Evolutionary conservation across 2,329 filamentous ascomycete genomes (phyloP), one percentile per base, ranked within the genome.

Genomic region (Fusarium subtropicale): DNA sequence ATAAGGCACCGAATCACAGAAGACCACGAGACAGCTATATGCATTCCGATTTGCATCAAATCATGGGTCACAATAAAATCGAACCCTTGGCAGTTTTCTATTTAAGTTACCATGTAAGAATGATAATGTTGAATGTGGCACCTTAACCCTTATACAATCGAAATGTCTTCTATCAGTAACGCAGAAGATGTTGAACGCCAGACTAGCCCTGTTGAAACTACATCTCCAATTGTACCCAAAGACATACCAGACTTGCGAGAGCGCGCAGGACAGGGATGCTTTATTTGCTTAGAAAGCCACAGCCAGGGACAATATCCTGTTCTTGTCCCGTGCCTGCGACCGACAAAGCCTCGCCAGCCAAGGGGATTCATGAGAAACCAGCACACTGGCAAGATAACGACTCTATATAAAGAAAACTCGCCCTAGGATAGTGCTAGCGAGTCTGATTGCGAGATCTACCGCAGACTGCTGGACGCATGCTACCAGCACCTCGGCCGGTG

Each of bases 341-440:
- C 24, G 7, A 39, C 26, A n/a, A 18, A 30, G 7, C 1, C 6
- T 34, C 18, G n/a, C 5, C 44, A 7, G 6, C 5, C 4, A 28
- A 28, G 26, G 26, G 8, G 2, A 3, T 10, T 10, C 3, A 28
- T 1, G 8, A 34, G 7, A 4, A 4, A 2, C 10, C 7, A 18
- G 6, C 0, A 3, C 30, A 33, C 8, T 18, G 3, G 4, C 15
- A 12, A n/a, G 10, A 1, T 2, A 11, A 10, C 7, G n/a, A 2
- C 11, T 5, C 33, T 11, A 22, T 15, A 16, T 3, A 1, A 3
- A 10, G 2, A 16, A 15, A 4, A 10, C 5, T 10, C 46, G 9
- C 4, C 20, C 10, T 48, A 5, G 5, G 5, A 26, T 4, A 24
- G 16, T 7, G 39, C 22, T 4, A 6, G 18, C 13, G 51, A 54